phyloP scores from a whole-genome alignment of 2,329 filamentous ascomycete genomes.

The Monosporascus cannonballus region DNA sequence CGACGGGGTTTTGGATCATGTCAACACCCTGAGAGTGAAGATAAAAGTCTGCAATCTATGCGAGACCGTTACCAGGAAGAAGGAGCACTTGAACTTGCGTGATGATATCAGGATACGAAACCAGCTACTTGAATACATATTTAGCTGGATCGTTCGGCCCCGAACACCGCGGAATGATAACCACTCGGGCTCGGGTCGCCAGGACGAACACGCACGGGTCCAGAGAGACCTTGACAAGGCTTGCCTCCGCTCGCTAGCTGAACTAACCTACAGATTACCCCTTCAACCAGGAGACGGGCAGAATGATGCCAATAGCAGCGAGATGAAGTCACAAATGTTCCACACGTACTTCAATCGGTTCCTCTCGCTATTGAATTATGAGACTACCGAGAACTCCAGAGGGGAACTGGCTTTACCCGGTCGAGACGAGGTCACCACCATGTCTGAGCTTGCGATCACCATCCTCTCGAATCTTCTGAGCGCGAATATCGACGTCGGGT shows the following conservation, averaged over 20 bases:
- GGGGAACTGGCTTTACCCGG: constrained; percentile 34
- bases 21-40: constrained; percentile 55
- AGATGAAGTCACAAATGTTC: constrained; percentile 66
- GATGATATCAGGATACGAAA: constrained; percentile 65
- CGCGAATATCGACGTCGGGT: constrained; percentile 64
- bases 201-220: constrained; percentile 51
- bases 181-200: constrained; percentile 33
- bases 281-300: constrained; percentile 61
- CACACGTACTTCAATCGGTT: constrained; percentile 67
- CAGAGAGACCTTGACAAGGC: constrained; percentile 62
- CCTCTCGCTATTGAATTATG: constrained; percentile 57
- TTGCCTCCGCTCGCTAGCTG: constrained; percentile 58
- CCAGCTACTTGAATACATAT: constrained; percentile 61
- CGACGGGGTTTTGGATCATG: constrained; percentile 50
- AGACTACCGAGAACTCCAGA: constrained; percentile 38
- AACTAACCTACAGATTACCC: constrained; percentile 60
- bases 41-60: constrained; percentile 64
- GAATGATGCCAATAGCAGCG: constrained; percentile 59
- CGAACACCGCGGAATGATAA: constrained; percentile 43
- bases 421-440: constrained; percentile 49
- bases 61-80: constrained; percentile 58
- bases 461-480: constrained; percentile 64
- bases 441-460: constrained; percentile 58
- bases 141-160: constrained; percentile 61
- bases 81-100: constrained; percentile 61